Conservation (phyloP, 345 rosid species). For the Acer yangbiense region DNA sequence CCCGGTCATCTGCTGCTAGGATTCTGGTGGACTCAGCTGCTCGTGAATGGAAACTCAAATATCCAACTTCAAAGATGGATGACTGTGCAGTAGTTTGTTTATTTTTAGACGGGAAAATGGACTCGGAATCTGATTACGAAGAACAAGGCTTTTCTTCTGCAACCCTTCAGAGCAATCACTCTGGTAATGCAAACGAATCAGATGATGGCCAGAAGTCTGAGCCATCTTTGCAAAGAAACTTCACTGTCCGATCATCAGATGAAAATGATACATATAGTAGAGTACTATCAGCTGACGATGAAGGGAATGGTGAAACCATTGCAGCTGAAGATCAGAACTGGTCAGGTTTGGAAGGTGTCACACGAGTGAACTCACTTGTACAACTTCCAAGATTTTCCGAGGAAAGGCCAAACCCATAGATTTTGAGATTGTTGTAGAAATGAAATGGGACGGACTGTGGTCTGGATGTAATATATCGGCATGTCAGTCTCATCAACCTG, state of each 20-base stretch:
- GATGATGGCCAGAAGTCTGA: slow-evolving; percentile 83
- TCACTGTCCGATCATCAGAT: slow-evolving; percentile 76
- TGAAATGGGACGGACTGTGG: slow-evolving; percentile 19
- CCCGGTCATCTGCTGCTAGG: slow-evolving; percentile 84
- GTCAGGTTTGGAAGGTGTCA: slow-evolving; percentile 94
- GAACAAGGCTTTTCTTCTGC: slow-evolving; percentile 83
- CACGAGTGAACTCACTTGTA: slow-evolving; percentile 95
- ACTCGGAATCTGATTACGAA: slow-evolving; percentile 77
- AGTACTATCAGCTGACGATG: slow-evolving; percentile 34
- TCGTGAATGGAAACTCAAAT: slow-evolving; percentile 92
- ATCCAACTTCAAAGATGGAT: slow-evolving; percentile 99
- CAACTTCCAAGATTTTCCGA: slow-evolving; percentile 95
- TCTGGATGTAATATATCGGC: slow-evolving; percentile 26
- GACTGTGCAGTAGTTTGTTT: slow-evolving; percentile 99
- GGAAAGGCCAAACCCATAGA: slow-evolving; percentile 55
- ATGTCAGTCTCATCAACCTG: slow-evolving; percentile 17
- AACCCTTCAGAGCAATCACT: slow-evolving; percentile 68
- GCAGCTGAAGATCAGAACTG: slow-evolving; percentile 76
- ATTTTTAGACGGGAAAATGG: slow-evolving; percentile 96
- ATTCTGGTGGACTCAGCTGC: slow-evolving; percentile 85
- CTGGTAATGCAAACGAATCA: slow-evolving; percentile 67
- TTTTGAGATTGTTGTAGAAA: background rate
- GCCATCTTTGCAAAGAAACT: slow-evolving; percentile 87
- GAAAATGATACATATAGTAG: slow-evolving; percentile 49
- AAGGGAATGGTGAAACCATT: slow-evolving; percentile 35